Percentiles rank a stretch among this genome's conserved stretches.
Evolutionary conservation across 768 basidiomycete genomes (phyloP).

Genomic region (Trametes maxima): DNA sequence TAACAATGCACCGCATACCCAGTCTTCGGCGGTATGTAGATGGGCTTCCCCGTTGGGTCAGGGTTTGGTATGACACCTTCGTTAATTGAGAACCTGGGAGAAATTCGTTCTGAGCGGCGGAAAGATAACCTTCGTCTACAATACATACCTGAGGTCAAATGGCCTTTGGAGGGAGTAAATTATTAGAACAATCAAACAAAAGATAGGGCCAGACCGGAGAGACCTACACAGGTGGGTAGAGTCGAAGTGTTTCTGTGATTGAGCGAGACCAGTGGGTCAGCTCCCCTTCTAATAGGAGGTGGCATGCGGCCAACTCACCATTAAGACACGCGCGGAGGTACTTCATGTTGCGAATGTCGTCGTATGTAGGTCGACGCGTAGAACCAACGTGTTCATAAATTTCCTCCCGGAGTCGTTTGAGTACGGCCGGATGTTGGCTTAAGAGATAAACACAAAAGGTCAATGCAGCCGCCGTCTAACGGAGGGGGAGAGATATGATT

Average conservation of each 20-base stretch:
- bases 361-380: constrained; percentile 31
- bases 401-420: constrained; percentile 34
- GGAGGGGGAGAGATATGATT: background rate
- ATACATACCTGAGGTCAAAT: constrained; percentile 35
- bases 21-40: constrained; percentile 29
- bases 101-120: background rate
- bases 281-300: background rate
- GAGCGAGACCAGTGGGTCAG: too few relatives aligned
- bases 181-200: background rate
- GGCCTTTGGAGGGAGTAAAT: constrained; percentile 29
- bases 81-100: constrained; percentile 16
- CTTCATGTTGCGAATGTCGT: constrained; percentile 36
- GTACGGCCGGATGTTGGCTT: constrained; percentile 33
- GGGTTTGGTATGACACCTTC: constrained; percentile 21
- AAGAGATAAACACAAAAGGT: constrained; percentile 37
- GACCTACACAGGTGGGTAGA: constrained; percentile 36
- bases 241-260: constrained; percentile 32
- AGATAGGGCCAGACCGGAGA: background rate
- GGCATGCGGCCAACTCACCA: constrained; percentile 8
- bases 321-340: constrained; percentile 35
- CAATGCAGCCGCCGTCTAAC: constrained; percentile 29
- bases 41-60: constrained; percentile 24
- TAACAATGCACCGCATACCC: background rate
- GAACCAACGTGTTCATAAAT: constrained; percentile 33
- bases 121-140: background rate